phyloP scores from a whole-genome alignment of 78 protist species.

The Protostelium mycophagum region DNA sequence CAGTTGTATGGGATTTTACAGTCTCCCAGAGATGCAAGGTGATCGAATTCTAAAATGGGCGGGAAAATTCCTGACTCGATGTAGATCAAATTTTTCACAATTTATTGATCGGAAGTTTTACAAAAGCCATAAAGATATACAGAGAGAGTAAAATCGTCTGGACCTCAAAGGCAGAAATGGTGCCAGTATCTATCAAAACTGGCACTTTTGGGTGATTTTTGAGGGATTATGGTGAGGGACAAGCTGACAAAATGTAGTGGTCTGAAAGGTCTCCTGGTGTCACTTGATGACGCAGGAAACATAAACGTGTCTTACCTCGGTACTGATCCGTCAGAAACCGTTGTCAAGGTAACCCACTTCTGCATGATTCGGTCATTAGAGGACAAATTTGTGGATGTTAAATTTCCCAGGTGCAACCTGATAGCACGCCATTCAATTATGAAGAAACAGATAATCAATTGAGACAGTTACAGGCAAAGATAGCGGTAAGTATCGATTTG shows the following conservation, averaged over 20 bases:
- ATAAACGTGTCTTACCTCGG: constrained; percentile 15
- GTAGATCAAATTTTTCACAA: constrained; percentile 1
- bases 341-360: too few relatives aligned
- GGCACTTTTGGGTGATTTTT: constrained; percentile 7
- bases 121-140: neutral
- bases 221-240: too few relatives aligned
- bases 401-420: too few relatives aligned
- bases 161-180: constrained; percentile 1
- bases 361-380: too few relatives aligned
- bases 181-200: constrained; percentile 7
- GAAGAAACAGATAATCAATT: neutral
- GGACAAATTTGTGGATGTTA: too few relatives aligned
- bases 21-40: neutral
- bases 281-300: neutral
- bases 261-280: constrained; percentile 1
- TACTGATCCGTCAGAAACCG: constrained; percentile 13
- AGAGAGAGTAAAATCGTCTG: constrained; percentile 2
- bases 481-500: too few relatives aligned
- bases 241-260: neutral
- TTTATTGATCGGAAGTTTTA: neutral
- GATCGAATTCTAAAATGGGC: too few relatives aligned
- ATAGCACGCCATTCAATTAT: neutral
- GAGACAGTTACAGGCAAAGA: neutral
- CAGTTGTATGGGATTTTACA: neutral
- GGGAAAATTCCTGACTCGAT: neutral